A percentile compares a stretch with the other conserved stretches of the same genome.
phyloP scores from a whole-genome alignment of 139 green algal genomes.

The Micractinium sp. region DNA sequence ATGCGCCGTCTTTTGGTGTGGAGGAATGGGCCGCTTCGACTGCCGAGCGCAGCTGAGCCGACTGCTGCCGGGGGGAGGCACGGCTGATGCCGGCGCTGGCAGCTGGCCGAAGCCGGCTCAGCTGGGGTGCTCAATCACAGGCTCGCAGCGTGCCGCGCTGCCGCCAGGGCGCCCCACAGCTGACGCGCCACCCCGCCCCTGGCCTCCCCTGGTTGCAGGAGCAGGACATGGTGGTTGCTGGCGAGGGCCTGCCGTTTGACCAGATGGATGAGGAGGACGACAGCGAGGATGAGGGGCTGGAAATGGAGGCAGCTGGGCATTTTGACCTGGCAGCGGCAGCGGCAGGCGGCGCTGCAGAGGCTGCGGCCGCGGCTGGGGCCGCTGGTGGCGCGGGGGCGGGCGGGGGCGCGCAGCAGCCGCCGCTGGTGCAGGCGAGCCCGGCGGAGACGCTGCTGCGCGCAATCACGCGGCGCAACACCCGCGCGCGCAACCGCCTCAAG shows the following conservation, averaged over 20 bases:
- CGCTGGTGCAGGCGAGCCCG: constrained; percentile 13
- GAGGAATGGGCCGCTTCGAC: background rate
- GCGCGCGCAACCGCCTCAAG: constrained; percentile 3
- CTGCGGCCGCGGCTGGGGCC: background rate
- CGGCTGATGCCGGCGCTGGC: background rate
- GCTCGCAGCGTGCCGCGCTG: too few relatives aligned
- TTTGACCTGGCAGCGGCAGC: background rate
- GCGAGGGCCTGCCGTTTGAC: constrained; percentile 28
- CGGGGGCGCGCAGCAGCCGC: background rate
- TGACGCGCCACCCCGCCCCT: too few relatives aligned
- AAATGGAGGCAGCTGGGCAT: background rate
- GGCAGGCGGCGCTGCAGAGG: background rate
- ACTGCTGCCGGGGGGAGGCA: background rate
- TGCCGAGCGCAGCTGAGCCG: background rate
- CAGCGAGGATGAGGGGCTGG: constrained; percentile 7
- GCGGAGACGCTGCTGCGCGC: constrained; percentile 21
- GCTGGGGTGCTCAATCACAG: too few relatives aligned
- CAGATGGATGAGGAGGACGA: constrained; percentile 16
- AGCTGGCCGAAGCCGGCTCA: background rate
- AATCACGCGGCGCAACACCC: background rate
- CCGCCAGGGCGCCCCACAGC: too few relatives aligned
- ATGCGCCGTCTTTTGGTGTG: background rate
- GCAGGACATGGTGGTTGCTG: constrained; percentile 25
- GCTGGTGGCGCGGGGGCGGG: background rate
- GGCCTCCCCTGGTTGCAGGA: background rate